Evolutionary conservation across 2,329 filamentous ascomycete genomes (phyloP), one percentile per base, ranked within the genome.

Genomic region (Colletotrichum liaoningense): DNA sequence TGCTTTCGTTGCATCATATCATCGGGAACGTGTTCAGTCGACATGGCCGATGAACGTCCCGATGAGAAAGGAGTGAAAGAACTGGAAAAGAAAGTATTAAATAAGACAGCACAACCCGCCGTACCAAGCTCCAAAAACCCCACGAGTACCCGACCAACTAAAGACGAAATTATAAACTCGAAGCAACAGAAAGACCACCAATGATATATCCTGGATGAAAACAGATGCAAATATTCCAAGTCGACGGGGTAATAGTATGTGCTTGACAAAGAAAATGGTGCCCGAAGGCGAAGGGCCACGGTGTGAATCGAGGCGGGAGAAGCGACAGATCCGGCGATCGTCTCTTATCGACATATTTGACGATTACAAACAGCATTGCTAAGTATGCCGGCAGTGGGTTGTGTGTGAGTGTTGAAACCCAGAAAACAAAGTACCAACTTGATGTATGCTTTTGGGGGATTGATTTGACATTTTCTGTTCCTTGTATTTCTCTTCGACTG

Each of bases 1-100:
- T 74, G 68, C 69, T 75, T 70, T 75, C 73, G 62, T 74, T 56
- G 62, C 63, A 56, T 75, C 73, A 30, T 67, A 42, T 71, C 71
- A 67, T 63, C 58, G 56, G 66, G 55, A 19, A 4, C 5, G 12
- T n/a, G 9, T n/a, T 42, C 35, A 3, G 7, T 19, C 56, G 46
- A 57, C 67, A 9, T 66, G 3, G 67, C 46, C 60, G 33, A 72
- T 16, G 38, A 46, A 24, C 35, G 22, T 16, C 8, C 49, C 46
- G 33, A 57, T 35, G 38, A 54, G 28, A 67, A 63, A 52, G 38
- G 56, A 67, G n/a, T 33, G 49, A 11, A n/a, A 35, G 63, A 64
- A 26, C n/a, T 19, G 52, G 19, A 63, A 72, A 59, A 26, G 22
- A 54, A 46, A 67, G 49, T 67, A 63, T 72, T 74, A 67, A 67